Conservation (phyloP, 2,329 filamentous ascomycete genomes). For the Exophiala lecanii-corni region DNA sequence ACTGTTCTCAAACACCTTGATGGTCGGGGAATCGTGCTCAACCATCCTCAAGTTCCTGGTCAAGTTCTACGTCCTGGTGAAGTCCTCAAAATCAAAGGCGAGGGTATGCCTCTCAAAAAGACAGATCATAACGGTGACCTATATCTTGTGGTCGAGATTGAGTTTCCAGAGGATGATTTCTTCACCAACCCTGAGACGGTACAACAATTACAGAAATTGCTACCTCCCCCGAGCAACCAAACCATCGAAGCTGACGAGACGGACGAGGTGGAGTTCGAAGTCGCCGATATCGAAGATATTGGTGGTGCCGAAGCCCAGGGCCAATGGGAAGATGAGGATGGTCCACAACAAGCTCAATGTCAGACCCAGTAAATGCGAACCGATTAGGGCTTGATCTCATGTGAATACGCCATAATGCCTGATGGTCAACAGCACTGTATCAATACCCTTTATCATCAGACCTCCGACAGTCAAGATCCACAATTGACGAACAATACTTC, state of each 20-base stretch:
- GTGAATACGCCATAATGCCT: no score
- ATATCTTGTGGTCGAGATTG: slow-evolving; percentile 77
- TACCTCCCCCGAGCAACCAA: slow-evolving; percentile 66
- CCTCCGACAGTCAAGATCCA: no score
- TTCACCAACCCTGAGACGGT: slow-evolving; percentile 61
- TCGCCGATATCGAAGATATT: slow-evolving; percentile 73
- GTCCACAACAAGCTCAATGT: slow-evolving; percentile 44
- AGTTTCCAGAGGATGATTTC: slow-evolving; percentile 88
- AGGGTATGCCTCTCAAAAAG: slow-evolving; percentile 92
- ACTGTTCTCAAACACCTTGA: slow-evolving; percentile 91
- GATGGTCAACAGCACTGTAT: no score
- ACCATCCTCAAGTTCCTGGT: slow-evolving; percentile 69
- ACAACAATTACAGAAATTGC: slow-evolving; percentile 66
- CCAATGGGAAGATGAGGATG: slow-evolving; percentile 47
- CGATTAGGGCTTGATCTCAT: slow-evolving; percentile 2
- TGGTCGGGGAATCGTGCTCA: slow-evolving; percentile 79
- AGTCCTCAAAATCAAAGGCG: slow-evolving; percentile 76
- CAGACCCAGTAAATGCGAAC: slow-evolving; percentile 41
- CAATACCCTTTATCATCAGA: no score
- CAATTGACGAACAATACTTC: no score
- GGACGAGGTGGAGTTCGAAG: slow-evolving; percentile 84
- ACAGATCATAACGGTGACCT: slow-evolving; percentile 80
- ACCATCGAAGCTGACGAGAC: slow-evolving; percentile 67
- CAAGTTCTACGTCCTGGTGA: slow-evolving; percentile 79
- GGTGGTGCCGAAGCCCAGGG: slow-evolving; percentile 41